Evolutionary conservation across 192 early-diverging fungal genomes (phyloP), one percentile per base, ranked within the genome.

Genomic region (Thoreauomyces humboldtii): DNA sequence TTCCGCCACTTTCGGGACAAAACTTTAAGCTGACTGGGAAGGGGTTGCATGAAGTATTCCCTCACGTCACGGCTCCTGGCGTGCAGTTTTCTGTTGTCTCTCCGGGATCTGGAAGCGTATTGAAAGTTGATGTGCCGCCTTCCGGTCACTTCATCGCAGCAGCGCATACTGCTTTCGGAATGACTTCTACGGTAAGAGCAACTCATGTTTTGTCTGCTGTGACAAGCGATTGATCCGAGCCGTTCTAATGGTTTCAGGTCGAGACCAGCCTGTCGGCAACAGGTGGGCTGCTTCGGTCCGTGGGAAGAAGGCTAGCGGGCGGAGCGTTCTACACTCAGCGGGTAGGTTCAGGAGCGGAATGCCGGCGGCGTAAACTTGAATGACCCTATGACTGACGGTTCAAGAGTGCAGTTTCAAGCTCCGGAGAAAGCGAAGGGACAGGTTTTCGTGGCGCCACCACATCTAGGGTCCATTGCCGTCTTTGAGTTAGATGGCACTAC

Each of bases 401-500:
- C 38, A 9, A 12, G n/a, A 9, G 38, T n/a, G 38, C 47, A 50
- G 47, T 50, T 50, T 28, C 5, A 5, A 27, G 29, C 50, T 15
- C 19, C 17, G 27, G 50, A 27, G 9, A 27, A 52, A 2, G 27
- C 6, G 4, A 15, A 2, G 24, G 50, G 50, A 28, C 50, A 52
- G 29, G 50, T 52, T 17, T 52, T 52, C 50, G 14, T 52, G 15
- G 50, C 50, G 4, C 50, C 50, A 2, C 50, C 6, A 15, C 17
- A 5, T 17, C 2, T 15, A 5, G 50, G 27, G 27, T 29, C 50
- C 32, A 31, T 52, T 15, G 50, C 50, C 15, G 50, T 29, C 4
- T 17, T 52, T 52, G 27, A 52, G 50, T 15, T 52, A 29, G 50
- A 52, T 17, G 50, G 50, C 5, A 52, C 4, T 29, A 52, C 50